Base-by-base conservation (phyloP, 768 basidiomycete genomes). In the Lactarius pseudohatsudake region DNA sequence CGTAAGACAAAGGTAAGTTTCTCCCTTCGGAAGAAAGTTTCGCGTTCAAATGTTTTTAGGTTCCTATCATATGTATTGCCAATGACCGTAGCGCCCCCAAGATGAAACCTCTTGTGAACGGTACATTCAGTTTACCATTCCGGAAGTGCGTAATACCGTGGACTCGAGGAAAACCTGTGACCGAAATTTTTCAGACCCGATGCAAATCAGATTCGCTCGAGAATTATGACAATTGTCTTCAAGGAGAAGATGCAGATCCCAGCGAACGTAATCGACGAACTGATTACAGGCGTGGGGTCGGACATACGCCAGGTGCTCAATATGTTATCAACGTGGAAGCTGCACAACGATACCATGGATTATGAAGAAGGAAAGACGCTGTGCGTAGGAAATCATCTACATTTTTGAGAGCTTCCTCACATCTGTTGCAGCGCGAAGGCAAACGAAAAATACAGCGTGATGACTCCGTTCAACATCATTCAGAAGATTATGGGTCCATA, bases 221-320 rank as follows among this genome's bases (percentile, higher is more conserved):
- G 97, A 36, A 86, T 99, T 59, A 81, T 98, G 77, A 86, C 89
- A 1, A 94, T 99, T 70, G 79, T 86, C 7, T 97, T 86, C 85
- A 96, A 94, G 76, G 97, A 99, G 76, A 92, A 92, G 71, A 84
- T 99, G 86, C 91, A 92, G 76, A 80, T 98, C n/a, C 90, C 92
- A 0, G 86, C 88, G 0, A 92, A 92, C 65, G 96, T 96, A 50
- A 77, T 98, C 40, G 97, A 99, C 73, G 92, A 97, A 75, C 89
- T 99, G 38, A 85, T 98, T 64, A 76, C 79, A 2, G 92, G 96
- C 5, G 84, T 94, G 2, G 92, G 97, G 72, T 96, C 96, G 2
- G 97, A 99, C 76, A 96, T 99, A 65, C 91, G 97, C 3, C 96
- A 96, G 75, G 93, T 98, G 22, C 78, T 99, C 66, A 98, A 98